Base-by-base conservation (phyloP, 306 rosid genomes). In the Astragalus membranaceus region DNA sequence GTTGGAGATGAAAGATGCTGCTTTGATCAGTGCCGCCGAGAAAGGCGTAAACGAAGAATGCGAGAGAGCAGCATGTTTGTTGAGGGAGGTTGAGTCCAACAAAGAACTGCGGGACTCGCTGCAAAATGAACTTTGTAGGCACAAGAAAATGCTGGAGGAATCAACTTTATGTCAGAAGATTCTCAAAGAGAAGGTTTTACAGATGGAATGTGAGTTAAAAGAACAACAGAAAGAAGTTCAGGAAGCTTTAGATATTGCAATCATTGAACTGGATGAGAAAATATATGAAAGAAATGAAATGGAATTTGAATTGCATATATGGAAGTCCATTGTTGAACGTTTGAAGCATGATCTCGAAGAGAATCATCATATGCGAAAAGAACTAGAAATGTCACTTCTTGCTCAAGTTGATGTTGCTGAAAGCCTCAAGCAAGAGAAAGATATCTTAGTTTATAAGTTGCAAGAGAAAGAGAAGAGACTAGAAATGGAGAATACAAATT, bases 301-400 rank as follows among this genome's bases (percentile, higher is more conserved):
- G 64, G 95, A 91, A 50, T 83, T 89, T 48, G 97, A 94, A 56
- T 75, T 91, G 80, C 82, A 75, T 36, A 71, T 72, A 69, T 88
- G 95, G 96, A 86, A 77, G 77, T 87, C 85, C 11, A 51, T 62
- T 36, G 83, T 74, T n/a, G 86, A 87, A 11, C 85, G 76, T 10
- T 75, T 88, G 72, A 67, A 76, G 81, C 57, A 9, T 51, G 84
- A 84, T 67, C 83, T 87, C 8, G 89, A 91, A 77, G 85, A 71
- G 79, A 84, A 69, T 63, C 83, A 72, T 26, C 73, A 6, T 26
- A 14, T 64, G 60, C 86, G 90, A 42, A 88, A 72, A 70, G 88
- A 85, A 73, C 74, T 94, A 16, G 99, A 94, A 83, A 74, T 86
- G 75, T 91, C 95, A 37, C 92, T 91, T 75, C 85, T 91, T 52